Evolutionary conservation across 805 yeast species (phyloP).

Genomic region (Metschnikowia similis): DNA sequence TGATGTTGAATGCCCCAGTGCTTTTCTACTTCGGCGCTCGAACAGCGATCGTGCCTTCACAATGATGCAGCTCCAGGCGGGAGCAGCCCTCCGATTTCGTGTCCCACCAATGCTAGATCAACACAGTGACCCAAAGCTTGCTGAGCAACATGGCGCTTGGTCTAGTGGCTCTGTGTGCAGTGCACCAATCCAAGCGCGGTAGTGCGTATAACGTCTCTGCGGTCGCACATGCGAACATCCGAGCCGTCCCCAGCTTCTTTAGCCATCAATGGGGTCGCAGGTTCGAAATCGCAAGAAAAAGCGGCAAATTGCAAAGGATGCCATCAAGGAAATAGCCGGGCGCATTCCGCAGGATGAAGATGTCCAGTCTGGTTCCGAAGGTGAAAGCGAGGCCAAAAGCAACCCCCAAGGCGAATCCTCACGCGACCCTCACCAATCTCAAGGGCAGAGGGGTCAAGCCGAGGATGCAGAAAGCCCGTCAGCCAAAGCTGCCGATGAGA

Average conservation of each 20-base stretch:
- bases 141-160: too few relatives aligned
- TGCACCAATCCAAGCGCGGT: neutral
- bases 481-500: neutral
- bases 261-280: constrained; percentile 1
- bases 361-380: too few relatives aligned
- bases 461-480: neutral
- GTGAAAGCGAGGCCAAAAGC: too few relatives aligned
- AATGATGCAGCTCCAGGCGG: too few relatives aligned
- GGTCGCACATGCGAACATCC: neutral
- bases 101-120: too few relatives aligned
- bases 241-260: neutral
- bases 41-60: too few relatives aligned
- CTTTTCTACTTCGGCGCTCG: too few relatives aligned
- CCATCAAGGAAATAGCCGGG: neutral
- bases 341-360: neutral
- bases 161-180: neutral
- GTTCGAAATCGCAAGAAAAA: constrained; percentile 5
- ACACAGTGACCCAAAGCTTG: too few relatives aligned
- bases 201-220: neutral
- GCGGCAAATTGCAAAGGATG: neutral
- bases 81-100: too few relatives aligned
- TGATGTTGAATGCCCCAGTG: too few relatives aligned
- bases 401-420: neutral
- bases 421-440: neutral
- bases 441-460: too few relatives aligned